phyloP scores from a whole-genome alignment of 441 rosid species.

The Isatis lusitanica region DNA sequence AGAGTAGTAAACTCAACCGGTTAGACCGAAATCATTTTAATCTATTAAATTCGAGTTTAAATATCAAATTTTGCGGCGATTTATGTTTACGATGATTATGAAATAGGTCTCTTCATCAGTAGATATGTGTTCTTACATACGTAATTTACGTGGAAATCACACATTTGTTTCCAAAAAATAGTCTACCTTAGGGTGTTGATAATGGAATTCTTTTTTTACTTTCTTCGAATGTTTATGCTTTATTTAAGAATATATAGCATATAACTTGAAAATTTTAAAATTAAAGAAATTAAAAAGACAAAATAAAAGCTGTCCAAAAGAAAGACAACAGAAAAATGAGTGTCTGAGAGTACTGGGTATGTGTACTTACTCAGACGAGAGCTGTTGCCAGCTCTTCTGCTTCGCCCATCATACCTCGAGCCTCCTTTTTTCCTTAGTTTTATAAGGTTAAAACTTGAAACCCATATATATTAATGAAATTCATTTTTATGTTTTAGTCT shows the following conservation, averaged over 20 bases:
- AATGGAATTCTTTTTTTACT: too few relatives aligned
- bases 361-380: neutral
- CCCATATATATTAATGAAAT: neutral
- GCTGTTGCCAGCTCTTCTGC: conserved; percentile 17
- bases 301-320: conserved; percentile 8
- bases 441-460: neutral
- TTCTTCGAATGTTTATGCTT: too few relatives aligned
- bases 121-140: too few relatives aligned
- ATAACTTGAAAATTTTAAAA: neutral
- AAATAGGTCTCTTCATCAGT: too few relatives aligned
- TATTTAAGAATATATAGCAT: too few relatives aligned
- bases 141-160: too few relatives aligned
- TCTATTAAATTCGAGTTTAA: neutral
- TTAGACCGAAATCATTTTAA: neutral
- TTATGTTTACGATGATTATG: too few relatives aligned
- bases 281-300: neutral
- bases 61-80: neutral
- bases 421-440: neutral
- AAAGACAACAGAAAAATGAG: conserved; percentile 11
- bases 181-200: neutral
- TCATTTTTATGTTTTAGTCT: neutral
- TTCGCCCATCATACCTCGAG: conserved; percentile 6
- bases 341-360: neutral
- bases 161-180: too few relatives aligned
- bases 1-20: neutral